Conservation (phyloP, 257 asterid genomes). For the Nicotiana noctiflora region DNA sequence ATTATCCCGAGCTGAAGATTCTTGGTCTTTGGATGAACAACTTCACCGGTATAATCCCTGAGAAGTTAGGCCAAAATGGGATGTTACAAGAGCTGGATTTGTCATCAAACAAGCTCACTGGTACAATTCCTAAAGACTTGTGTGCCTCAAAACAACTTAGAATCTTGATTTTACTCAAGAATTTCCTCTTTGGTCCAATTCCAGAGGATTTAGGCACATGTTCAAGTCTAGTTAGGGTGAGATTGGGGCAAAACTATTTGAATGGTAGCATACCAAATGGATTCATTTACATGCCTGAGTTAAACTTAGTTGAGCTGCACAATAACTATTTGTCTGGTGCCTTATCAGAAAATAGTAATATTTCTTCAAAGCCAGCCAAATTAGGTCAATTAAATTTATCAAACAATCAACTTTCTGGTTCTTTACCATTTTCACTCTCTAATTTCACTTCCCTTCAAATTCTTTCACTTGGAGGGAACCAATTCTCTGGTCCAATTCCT, state of each 20-base stretch:
- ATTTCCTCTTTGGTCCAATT: constrained; percentile 70
- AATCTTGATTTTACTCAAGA: constrained; percentile 51
- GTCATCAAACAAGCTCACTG: constrained; percentile 91
- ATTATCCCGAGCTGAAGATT: constrained; percentile 49
- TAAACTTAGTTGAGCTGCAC: constrained; percentile 79
- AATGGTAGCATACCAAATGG: constrained; percentile 82
- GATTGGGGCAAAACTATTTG: constrained; percentile 72
- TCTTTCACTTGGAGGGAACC: constrained; percentile 56
- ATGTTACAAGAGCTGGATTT: constrained; percentile 58
- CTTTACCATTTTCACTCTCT: constrained; percentile 62
- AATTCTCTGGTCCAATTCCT: constrained; percentile 69
- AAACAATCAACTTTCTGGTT: constrained; percentile 64
- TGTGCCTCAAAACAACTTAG: constrained; percentile 59
- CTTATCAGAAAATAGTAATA: constrained; percentile 40
- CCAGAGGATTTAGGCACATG: constrained; percentile 71
- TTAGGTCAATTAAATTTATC: constrained; percentile 70
- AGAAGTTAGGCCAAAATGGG: constrained; percentile 55
- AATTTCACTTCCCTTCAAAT: constrained; percentile 63
- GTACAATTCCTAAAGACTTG: constrained; percentile 60
- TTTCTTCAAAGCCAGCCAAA: constrained; percentile 33
- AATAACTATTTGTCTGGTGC: constrained; percentile 67
- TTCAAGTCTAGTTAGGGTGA: constrained; percentile 68
- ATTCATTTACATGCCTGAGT: constrained; percentile 66
- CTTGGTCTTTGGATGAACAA: constrained; percentile 90
- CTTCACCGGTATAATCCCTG: constrained; percentile 78